Conservation (phyloP, 108 stramenopile genomes). For the Seminavis robusta region DNA sequence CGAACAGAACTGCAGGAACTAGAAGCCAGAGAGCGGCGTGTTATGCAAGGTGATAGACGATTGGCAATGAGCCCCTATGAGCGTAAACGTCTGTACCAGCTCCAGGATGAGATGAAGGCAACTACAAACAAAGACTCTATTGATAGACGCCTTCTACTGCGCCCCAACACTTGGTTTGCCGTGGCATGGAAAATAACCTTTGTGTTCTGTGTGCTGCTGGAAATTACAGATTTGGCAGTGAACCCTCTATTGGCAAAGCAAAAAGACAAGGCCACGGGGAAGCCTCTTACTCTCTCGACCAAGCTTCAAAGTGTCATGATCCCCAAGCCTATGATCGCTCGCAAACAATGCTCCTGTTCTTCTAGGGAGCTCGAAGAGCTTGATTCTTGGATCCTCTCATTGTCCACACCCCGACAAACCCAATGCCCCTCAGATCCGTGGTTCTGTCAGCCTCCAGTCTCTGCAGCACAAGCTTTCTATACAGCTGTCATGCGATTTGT, state of each 20-base stretch:
- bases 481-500: conserved; percentile 27
- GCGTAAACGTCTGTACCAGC: conserved; percentile 37
- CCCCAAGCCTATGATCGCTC: no score
- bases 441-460: no score
- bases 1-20: conserved; percentile 21
- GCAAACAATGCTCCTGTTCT: no score
- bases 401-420: no score
- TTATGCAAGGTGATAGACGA: conserved; percentile 5
- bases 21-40: no score
- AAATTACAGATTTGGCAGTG: conserved; percentile 43
- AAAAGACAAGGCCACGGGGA: conserved; percentile 32
- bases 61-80: conserved; percentile 2
- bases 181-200: conserved; percentile 63
- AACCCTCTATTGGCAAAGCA: conserved; percentile 47
- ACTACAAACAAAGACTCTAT: conserved; percentile 36
- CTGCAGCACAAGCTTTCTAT: conserved; percentile 20
- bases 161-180: conserved; percentile 74
- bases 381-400: no score
- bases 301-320: conserved; percentile 19
- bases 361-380: no score
- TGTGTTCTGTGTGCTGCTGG: conserved; percentile 48
- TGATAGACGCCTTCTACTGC: no score
- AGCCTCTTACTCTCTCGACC: conserved; percentile 20
- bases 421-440: no score
- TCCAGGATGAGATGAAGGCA: conserved; percentile 36